Evolutionary conservation across 345 rosid species (phyloP).

Genomic region (Brassica napus): Da-Ae NC_063436.1:566501-567000

Average conservation of each 20-base stretch:
- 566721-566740: conserved; percentile 35
- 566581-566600: neutral
- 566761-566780: conserved; percentile 74
- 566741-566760: conserved; percentile 67
- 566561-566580: neutral
- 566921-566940: conserved; percentile 64
- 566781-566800: conserved; percentile 74
- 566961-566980: neutral
- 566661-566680: conserved; percentile 13
- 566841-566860: conserved; percentile 46
- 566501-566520: conserved; percentile 7
- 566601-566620: neutral
- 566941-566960: conserved; percentile 60
- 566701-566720: neutral
- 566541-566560: neutral
- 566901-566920: conserved; percentile 66
- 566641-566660: conserved; percentile 8
- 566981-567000: neutral
- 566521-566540: neutral
- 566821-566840: conserved; percentile 57
- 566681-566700: conserved; percentile 4
- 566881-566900: conserved; percentile 67
- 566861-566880: conserved; percentile 47
- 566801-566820: conserved; percentile 54
- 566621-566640: conserved; percentile 19